phyloP scores from a whole-genome alignment of 495 filamentous ascomycete genomes.

The Neurospora tetrasperma region DNA sequence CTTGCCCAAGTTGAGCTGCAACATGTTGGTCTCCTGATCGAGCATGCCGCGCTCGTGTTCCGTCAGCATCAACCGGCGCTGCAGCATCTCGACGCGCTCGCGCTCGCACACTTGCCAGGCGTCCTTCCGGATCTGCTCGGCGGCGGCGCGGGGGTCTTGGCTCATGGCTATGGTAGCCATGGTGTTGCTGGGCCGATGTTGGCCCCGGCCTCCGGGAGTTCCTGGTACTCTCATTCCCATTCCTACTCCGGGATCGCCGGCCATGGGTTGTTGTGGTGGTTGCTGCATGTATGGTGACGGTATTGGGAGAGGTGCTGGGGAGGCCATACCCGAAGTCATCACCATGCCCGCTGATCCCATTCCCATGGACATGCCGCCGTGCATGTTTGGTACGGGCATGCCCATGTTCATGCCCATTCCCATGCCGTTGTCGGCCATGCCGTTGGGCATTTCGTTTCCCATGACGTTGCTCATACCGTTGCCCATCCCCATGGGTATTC shows the following conservation, averaged over 20 bases:
- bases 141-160: constrained; percentile 12
- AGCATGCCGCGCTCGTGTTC: constrained; percentile 17
- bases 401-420: not conserved
- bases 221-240: not conserved
- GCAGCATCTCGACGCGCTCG: constrained; percentile 17
- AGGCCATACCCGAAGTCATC: not conserved
- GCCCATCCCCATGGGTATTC: not conserved
- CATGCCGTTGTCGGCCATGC: not conserved
- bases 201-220: not conserved
- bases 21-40: constrained; percentile 12
- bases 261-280: not conserved
- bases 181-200: not conserved
- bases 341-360: not conserved
- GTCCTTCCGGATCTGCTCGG: constrained; percentile 17
- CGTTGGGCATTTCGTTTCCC: not conserved
- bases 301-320: not conserved
- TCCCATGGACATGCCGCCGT: not conserved
- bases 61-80: constrained; percentile 15
- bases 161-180: constrained; percentile 1
- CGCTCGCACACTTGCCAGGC: constrained; percentile 18
- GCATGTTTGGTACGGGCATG: not conserved
- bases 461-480: not conserved
- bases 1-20: constrained; percentile 14
- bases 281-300: not conserved
- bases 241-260: not conserved